Conservation (phyloP, 75 land plant species). For the Ceratopteris richardii region DNA sequence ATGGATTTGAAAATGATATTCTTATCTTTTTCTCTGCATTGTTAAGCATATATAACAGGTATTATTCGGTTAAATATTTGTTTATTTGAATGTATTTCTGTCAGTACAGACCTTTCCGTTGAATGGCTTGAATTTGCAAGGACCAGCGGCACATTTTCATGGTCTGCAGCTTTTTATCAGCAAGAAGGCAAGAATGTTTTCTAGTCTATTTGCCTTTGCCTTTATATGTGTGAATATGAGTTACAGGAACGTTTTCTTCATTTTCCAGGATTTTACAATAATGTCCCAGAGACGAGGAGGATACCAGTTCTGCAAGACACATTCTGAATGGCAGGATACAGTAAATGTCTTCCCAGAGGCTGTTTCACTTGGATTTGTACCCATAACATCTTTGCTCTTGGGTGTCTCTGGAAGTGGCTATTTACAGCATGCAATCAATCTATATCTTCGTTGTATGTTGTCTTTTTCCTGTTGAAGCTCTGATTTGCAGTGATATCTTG, state of each 20-base stretch:
- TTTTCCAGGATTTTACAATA: slow-evolving; percentile 48
- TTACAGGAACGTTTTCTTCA: background rate
- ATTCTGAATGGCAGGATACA: slow-evolving; percentile 63
- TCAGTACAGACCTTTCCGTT: too few species aligned
- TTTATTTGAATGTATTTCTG: too few species aligned
- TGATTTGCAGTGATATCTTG: background rate
- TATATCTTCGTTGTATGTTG: slow-evolving; percentile 54
- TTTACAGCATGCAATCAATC: slow-evolving; percentile 66
- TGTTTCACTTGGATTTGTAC: slow-evolving; percentile 45
- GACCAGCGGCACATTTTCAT: background rate
- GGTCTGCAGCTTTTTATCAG: background rate
- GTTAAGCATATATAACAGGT: too few species aligned
- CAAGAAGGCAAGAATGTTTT: background rate
- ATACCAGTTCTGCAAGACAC: slow-evolving; percentile 21
- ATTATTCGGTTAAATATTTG: too few species aligned
- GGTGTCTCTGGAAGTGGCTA: slow-evolving; percentile 59
- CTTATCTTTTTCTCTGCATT: too few species aligned
- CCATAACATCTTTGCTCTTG: slow-evolving; percentile 61
- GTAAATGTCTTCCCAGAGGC: slow-evolving; percentile 51
- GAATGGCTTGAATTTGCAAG: too few species aligned
- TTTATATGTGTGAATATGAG: too few species aligned
- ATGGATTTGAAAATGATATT: too few species aligned
- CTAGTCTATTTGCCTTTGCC: too few species aligned
- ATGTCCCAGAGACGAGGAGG: slow-evolving; percentile 59
- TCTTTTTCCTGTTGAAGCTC: background rate